Conservation (phyloP, 1,284 basidiomycete genomes). For the Cutaneotrichosporon cavernicola region DNA sequence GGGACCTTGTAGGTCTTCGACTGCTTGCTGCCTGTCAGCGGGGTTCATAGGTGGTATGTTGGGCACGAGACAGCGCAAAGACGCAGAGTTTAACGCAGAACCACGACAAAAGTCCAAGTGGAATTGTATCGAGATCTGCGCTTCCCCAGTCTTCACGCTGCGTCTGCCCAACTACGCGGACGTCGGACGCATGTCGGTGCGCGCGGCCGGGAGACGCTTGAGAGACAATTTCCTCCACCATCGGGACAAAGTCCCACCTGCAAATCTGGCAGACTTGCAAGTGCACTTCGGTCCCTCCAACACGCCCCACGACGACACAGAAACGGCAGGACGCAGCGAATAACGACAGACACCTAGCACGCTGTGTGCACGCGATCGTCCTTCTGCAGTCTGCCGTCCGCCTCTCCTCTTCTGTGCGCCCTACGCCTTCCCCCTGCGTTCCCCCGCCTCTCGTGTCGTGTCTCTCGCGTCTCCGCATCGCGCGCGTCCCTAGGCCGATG, state of each 20-base stretch:
- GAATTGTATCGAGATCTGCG: background rate
- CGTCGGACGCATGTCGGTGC: background rate
- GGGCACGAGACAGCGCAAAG: background rate
- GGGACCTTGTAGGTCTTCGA: slow-evolving; percentile 90
- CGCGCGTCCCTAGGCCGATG: background rate
- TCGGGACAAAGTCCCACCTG: background rate
- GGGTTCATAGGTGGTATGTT: background rate
- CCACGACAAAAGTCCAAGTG: background rate
- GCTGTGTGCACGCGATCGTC: background rate
- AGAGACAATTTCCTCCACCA: background rate
- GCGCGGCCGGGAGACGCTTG: background rate
- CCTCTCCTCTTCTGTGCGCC: background rate
- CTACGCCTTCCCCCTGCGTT: background rate
- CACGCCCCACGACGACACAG: background rate
- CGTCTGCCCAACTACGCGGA: background rate
- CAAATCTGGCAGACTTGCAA: background rate
- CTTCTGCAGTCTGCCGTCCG: background rate
- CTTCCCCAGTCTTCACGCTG: background rate
- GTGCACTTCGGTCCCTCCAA: background rate
- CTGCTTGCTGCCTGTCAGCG: slow-evolving; percentile 25
- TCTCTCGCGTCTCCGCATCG: background rate
- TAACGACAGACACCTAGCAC: background rate
- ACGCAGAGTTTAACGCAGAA: background rate
- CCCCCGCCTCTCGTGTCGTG: background rate
- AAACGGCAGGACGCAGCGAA: background rate